Evolutionary conservation across 2,329 filamentous ascomycete species (phyloP).

Genomic region (Ceratocystis colombiana): DNA sequence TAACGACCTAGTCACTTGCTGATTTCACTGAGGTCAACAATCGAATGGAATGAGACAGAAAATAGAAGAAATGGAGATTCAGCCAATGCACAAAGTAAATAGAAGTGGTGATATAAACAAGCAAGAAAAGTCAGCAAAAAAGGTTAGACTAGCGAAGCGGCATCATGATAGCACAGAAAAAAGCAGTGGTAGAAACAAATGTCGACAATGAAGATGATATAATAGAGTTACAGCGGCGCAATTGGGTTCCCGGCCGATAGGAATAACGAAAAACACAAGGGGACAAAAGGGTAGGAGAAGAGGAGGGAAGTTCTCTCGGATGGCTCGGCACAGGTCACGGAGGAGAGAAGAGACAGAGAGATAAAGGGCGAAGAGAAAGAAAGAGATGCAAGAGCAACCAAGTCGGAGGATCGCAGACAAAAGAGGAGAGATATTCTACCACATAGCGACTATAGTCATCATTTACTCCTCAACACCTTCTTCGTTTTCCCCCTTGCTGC

Average conservation of each 20-base stretch:
- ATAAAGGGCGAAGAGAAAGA: conserved; percentile 15
- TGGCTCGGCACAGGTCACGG: background rate
- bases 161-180: background rate
- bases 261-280: conserved; percentile 12
- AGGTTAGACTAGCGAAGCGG: background rate
- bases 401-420: too few relatives aligned
- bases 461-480: conserved; percentile 31
- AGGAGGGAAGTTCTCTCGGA: conserved; percentile 3
- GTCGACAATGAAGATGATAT: conserved; percentile 17
- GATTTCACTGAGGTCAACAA: background rate
- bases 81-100: background rate
- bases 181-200: background rate
- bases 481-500: conserved; percentile 35
- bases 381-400: background rate
- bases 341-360: conserved; percentile 16
- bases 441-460: background rate
- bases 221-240: conserved; percentile 23
- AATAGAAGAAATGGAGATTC: background rate
- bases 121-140: background rate
- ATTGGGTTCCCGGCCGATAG: conserved; percentile 22
- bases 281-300: conserved; percentile 21
- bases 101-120: conserved; percentile 13
- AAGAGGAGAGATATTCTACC: background rate
- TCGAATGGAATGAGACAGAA: background rate
- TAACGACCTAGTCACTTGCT: background rate